Base-by-base conservation (phyloP, 1,139 yeast species). In the Saccharomycopsis phalli region DNA sequence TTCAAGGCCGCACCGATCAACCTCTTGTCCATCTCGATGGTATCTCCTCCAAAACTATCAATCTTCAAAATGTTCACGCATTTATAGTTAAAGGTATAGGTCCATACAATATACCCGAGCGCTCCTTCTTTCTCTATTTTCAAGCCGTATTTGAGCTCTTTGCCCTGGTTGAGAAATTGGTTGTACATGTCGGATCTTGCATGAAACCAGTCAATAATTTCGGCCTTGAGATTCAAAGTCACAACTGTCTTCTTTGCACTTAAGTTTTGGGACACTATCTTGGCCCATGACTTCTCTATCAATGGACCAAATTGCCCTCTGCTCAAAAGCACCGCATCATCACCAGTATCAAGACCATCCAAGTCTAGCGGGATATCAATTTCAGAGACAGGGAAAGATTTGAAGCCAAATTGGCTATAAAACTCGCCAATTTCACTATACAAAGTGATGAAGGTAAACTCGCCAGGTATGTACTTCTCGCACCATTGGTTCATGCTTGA, bases 351-450 rank as follows among this genome's bases (percentile, higher is more conserved):
- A n/a, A n/a, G n/a, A n/a, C n/a, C n/a, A n/a, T n/a, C n/a, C n/a
- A n/a, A 10, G 13, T 26, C 14, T 7, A 2, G 38, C 34, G 11
- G 52, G 47, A 35, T 48, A 41, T 10, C 32, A 21, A 11, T 38
- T 42, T 4, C 31, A 42, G 36, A 75, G 7, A 74, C 72, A 31
- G 63, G 71, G 42, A 61, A 56, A 1, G 78, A 68, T 32, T 62
- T 59, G 56, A 76, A 81, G 1, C 84, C 93, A 50, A 69, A 66
- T 43, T 65, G 62, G 27, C 63, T 56, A 55, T 81, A 81, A 56
- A 72, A 81, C 43, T 75, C 76, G 4, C 86, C 88, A 30, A 82
- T 69, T 52, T 81, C 93, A 27, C 87, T 78, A 64, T 81, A 81
- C 45, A 81, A 63, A 44, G 68, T 71, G 10, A 13, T 31, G 27